These are phyloP conservation scores for Rhizomucor pusillus DNA, from an alignment of 371 early-diverging fungal genomes.

Conservation along the genomic window DNA sequence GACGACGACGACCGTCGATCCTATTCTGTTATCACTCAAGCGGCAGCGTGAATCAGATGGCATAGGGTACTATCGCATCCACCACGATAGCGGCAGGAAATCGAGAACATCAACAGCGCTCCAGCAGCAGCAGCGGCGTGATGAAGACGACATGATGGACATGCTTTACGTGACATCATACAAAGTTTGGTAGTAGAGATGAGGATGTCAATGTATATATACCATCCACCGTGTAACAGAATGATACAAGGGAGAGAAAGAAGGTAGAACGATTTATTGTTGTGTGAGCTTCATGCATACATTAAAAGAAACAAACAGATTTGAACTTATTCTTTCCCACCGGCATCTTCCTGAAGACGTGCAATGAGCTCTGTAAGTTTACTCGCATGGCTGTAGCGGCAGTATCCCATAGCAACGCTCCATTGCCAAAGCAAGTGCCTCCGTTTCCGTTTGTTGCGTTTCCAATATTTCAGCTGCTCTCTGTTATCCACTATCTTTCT, in stretches of 20 bases:
- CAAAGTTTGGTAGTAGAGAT: background rate
- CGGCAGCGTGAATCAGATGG: conserved; percentile 26
- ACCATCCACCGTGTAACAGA: background rate
- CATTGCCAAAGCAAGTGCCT: conserved; percentile 24
- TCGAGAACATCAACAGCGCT: conserved; percentile 6
- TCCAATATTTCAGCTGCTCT: background rate
- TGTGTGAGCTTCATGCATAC: background rate
- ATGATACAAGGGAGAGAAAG: background rate
- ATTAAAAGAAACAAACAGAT: background rate
- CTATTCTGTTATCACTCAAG: conserved; percentile 23
- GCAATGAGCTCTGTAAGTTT: conserved; percentile 11
- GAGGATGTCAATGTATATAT: background rate
- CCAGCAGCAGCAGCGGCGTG: background rate
- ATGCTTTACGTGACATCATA: background rate
- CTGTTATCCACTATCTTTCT: too few relatives aligned
- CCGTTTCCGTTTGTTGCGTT: conserved; percentile 9
- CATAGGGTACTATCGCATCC: conserved; percentile 22
- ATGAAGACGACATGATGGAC: background rate
- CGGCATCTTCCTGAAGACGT: conserved; percentile 2
- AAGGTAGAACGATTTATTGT: background rate
- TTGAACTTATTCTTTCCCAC: background rate
- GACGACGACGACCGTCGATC: conserved; percentile 15
- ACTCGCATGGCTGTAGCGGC: conserved; percentile 17
- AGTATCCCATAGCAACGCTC: conserved; percentile 28
- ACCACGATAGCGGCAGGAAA: background rate